Conservation (phyloP, 768 basidiomycete genomes). For the Calocybe cyanea region DNA sequence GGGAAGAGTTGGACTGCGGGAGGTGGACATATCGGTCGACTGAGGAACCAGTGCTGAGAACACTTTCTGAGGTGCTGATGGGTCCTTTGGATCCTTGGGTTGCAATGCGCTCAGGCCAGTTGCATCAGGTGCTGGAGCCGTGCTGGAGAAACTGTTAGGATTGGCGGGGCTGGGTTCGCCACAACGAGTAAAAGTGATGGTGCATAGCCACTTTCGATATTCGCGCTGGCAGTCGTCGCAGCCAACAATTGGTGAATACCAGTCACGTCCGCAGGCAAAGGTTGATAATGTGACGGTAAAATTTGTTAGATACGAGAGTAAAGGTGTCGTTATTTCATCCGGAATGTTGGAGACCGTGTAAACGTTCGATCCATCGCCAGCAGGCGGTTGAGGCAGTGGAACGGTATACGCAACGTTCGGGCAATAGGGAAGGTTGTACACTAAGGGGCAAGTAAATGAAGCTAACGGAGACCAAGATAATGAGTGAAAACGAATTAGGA, state of each 20-base stretch:
- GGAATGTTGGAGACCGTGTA: conserved; percentile 56
- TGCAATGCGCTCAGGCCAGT: conserved; percentile 27
- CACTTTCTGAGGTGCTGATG: conserved; percentile 23
- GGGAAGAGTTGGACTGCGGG: conserved; percentile 48
- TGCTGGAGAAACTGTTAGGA: conserved; percentile 29
- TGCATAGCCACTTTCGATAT: conserved; percentile 78
- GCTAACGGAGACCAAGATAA: conserved; percentile 30
- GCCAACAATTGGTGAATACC: conserved; percentile 73
- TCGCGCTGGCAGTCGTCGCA: conserved; percentile 72
- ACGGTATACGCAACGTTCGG: conserved; percentile 67
- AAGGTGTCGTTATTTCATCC: conserved; percentile 38
- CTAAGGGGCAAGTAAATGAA: conserved; percentile 65
- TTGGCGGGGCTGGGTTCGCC: conserved; percentile 44
- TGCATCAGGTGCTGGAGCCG: conserved; percentile 26
- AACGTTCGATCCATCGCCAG: conserved; percentile 26
- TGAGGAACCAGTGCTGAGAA: conserved; percentile 49
- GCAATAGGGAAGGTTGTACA: conserved; percentile 71
- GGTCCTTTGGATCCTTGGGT: conserved; percentile 17
- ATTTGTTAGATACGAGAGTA: conserved; percentile 61
- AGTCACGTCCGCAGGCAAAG: conserved; percentile 74
- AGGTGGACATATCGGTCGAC: conserved; percentile 31
- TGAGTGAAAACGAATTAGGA: background rate
- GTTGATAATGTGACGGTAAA: conserved; percentile 72
- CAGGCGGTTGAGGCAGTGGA: conserved; percentile 54
- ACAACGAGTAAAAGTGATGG: conserved; percentile 71